Percentiles rank a stretch among this genome's conserved stretches.
phyloP scores from a whole-genome alignment of 495 filamentous ascomycete species.

The Pseudomonodictys pantanalensis region DNA sequence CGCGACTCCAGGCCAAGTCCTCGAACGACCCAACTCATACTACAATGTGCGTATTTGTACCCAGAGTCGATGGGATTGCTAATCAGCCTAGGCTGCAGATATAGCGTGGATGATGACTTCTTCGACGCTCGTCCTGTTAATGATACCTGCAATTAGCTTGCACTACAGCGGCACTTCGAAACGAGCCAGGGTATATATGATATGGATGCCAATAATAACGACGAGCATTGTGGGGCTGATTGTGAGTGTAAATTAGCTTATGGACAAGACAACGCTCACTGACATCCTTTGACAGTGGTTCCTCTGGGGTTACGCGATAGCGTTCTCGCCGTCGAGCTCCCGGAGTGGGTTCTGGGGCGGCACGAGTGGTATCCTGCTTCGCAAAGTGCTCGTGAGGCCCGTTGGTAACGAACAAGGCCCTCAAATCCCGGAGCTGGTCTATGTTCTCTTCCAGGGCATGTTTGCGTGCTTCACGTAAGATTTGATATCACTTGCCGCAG shows the following conservation, averaged over 20 bases:
- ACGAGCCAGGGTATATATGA: not conserved
- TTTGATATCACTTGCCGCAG: not conserved
- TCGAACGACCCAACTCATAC: not conserved
- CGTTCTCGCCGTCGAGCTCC: not conserved
- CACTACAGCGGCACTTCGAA: not conserved
- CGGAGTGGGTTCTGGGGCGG: not conserved
- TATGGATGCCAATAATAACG: not conserved
- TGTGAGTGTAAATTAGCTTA: not conserved
- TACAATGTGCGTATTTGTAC: not conserved
- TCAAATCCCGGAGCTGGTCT: not conserved
- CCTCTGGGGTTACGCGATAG: not conserved
- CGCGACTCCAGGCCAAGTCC: not conserved
- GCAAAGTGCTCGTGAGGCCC: not conserved
- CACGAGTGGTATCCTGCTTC: not conserved
- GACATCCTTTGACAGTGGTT: not conserved
- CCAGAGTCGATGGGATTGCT: not conserved
- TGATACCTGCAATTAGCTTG: not conserved
- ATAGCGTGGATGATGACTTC: not conserved
- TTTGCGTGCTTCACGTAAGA: not conserved
- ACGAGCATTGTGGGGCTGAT: not conserved
- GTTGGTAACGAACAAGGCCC: not conserved
- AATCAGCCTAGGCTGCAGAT: not conserved
- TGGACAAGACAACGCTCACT: not conserved
- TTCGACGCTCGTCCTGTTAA: not conserved
- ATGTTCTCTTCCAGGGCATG: not conserved